These are phyloP conservation scores for Vickermania spadyakhi DNA, from an alignment of 208 protist species.

Conservation along the genomic window DNA sequence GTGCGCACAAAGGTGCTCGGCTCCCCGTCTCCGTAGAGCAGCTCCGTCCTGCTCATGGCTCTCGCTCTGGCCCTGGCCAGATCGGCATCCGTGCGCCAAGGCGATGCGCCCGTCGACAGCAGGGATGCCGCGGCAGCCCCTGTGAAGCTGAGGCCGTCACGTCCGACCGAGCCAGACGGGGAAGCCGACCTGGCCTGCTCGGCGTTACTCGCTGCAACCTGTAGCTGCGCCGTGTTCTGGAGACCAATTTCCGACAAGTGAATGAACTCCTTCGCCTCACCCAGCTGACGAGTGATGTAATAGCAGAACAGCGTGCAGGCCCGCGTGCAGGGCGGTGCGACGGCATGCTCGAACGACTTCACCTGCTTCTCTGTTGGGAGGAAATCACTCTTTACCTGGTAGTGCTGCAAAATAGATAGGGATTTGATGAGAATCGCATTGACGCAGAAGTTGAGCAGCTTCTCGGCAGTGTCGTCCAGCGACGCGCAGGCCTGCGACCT, in stretches of 20 bases:
- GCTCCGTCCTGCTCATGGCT: conserved; percentile 74
- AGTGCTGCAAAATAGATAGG: conserved; percentile 70
- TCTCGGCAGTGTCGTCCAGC: conserved; percentile 60
- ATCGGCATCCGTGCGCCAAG: background rate
- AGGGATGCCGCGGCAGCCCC: background rate
- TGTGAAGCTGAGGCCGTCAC: background rate
- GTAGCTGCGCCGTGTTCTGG: background rate
- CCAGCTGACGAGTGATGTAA: conserved; percentile 76
- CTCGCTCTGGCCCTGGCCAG: conserved; percentile 43
- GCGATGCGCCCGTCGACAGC: background rate
- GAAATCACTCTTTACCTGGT: conserved; percentile 70
- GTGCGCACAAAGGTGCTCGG: conserved; percentile 79
- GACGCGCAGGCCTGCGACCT: conserved; percentile 26
- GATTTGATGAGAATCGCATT: conserved; percentile 66
- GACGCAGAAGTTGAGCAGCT: conserved; percentile 63
- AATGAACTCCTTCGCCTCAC: conserved; percentile 77
- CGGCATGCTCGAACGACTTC: conserved; percentile 13
- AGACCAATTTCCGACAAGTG: conserved; percentile 23
- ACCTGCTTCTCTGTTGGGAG: conserved; percentile 27
- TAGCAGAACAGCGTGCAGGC: conserved; percentile 85
- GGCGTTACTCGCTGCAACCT: too few species aligned
- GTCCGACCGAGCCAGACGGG: background rate
- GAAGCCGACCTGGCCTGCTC: too few species aligned
- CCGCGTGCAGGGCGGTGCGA: conserved; percentile 73
- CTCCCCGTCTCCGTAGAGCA: conserved; percentile 75